Evolutionary conservation across 129 eudicot species (phyloP).

Genomic region (Centella asiatica): DNA sequence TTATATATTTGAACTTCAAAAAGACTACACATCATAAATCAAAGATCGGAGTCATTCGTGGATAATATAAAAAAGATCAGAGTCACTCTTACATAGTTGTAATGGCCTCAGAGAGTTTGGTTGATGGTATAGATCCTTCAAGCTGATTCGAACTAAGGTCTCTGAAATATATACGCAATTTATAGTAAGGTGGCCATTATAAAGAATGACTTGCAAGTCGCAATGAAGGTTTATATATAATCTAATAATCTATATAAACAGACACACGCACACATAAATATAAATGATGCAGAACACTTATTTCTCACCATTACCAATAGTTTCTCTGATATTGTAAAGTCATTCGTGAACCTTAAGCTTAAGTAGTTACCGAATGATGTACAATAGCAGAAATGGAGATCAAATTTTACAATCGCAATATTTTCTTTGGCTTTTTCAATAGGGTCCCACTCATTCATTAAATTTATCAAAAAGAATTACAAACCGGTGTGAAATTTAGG

Average conservation of each 20-base stretch:
- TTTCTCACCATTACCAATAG: too few species aligned
- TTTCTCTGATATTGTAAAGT: too few species aligned
- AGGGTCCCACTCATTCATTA: background rate
- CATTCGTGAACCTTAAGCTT: too few species aligned
- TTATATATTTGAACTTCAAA: background rate
- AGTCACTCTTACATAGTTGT: constrained; percentile 52
- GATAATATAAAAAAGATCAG: background rate
- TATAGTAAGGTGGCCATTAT: background rate
- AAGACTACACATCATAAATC: background rate
- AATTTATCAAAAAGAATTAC: background rate
- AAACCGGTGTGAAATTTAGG: background rate
- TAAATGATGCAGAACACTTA: too few species aligned
- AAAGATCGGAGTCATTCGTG: too few species aligned
- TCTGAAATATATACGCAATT: constrained; percentile 1
- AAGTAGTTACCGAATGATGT: too few species aligned
- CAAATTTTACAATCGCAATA: too few species aligned
- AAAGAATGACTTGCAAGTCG: too few species aligned
- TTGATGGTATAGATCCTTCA: constrained; percentile 3
- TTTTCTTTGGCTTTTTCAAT: too few species aligned
- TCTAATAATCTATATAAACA: too few species aligned
- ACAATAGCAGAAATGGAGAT: too few species aligned
- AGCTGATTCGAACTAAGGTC: constrained; percentile 12
- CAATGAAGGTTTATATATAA: too few species aligned
- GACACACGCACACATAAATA: background rate
- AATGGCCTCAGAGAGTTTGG: constrained; percentile 1